Evolutionary conservation across 2,329 filamentous ascomycete genomes (phyloP).

Genomic region (Paraphoma chrysanthemicola): DNA sequence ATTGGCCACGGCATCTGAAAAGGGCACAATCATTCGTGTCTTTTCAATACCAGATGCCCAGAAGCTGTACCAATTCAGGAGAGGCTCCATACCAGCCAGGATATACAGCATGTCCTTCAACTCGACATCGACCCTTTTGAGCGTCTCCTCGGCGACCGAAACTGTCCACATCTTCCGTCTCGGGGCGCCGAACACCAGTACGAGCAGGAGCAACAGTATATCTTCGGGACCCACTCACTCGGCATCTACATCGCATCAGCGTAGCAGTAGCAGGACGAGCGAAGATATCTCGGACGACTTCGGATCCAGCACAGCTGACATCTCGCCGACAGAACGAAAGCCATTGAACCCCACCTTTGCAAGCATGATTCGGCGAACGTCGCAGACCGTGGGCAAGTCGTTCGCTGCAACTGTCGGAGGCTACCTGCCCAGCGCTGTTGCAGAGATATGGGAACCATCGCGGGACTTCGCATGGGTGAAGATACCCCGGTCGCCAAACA

Average conservation of each 20-base stretch:
- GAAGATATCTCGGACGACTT: conserved; percentile 50
- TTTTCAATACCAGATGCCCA: conserved; percentile 90
- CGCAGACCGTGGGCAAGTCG: conserved; percentile 88
- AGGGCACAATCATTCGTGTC: conserved; percentile 94
- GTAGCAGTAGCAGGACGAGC: conserved; percentile 52
- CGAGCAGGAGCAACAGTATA: conserved; percentile 43
- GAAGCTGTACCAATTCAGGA: conserved; percentile 94
- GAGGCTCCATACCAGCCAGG: conserved; percentile 91
- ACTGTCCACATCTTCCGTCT: conserved; percentile 97
- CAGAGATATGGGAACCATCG: conserved; percentile 96
- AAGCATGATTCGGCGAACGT: conserved; percentile 91
- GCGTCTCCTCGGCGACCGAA: conserved; percentile 94
- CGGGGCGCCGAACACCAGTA: conserved; percentile 38
- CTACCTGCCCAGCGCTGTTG: conserved; percentile 90
- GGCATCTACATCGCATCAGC: conserved; percentile 41
- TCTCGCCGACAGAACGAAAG: conserved; percentile 43
- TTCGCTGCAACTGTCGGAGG: conserved; percentile 89
- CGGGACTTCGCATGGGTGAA: conserved; percentile 98
- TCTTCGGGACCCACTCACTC: conserved; percentile 34
- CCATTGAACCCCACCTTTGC: conserved; percentile 76
- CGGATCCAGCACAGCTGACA: conserved; percentile 46
- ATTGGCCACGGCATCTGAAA: conserved; percentile 93
- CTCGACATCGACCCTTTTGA: conserved; percentile 87
- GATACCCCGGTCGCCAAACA: conserved; percentile 69
- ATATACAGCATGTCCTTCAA: conserved; percentile 99